A percentile compares a stretch with the other conserved stretches of the same genome.
phyloP scores from a whole-genome alignment of 2,329 filamentous ascomycete species.

The Colletotrichum sp. region DNA sequence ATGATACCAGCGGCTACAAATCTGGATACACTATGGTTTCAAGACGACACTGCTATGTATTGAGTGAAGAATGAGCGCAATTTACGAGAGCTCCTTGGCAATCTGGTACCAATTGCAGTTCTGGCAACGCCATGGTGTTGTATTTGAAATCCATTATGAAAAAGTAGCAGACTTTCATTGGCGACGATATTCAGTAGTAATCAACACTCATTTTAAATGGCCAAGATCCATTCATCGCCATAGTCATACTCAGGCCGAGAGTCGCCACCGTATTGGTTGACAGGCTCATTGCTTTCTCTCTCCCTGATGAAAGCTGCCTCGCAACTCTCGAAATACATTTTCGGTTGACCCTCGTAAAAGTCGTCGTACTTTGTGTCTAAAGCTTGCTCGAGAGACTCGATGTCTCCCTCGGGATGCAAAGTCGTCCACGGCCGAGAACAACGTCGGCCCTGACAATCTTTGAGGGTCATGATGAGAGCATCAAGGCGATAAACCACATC shows the following conservation, averaged over 20 bases:
- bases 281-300: neutral
- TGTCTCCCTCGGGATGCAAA: neutral
- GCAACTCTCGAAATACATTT: constrained; percentile 6
- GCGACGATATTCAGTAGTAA: no score
- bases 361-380: neutral
- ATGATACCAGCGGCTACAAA: neutral
- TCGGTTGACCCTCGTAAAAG: neutral
- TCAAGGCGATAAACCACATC: neutral
- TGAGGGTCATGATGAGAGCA: neutral
- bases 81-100: neutral
- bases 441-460: neutral
- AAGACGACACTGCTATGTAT: neutral
- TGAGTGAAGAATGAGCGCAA: neutral
- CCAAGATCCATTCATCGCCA: neutral
- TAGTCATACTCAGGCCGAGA: neutral
- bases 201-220: neutral
- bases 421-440: neutral
- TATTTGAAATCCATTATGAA: neutral
- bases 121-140: neutral
- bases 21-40: neutral
- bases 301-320: neutral
- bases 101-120: neutral
- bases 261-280: neutral
- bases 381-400: neutral
- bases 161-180: neutral